A percentile compares a stretch with the other conserved stretches of the same genome.
Evolutionary conservation across 495 filamentous ascomycete species (phyloP).

Genomic region (Penicillium waksmanii): DNA sequence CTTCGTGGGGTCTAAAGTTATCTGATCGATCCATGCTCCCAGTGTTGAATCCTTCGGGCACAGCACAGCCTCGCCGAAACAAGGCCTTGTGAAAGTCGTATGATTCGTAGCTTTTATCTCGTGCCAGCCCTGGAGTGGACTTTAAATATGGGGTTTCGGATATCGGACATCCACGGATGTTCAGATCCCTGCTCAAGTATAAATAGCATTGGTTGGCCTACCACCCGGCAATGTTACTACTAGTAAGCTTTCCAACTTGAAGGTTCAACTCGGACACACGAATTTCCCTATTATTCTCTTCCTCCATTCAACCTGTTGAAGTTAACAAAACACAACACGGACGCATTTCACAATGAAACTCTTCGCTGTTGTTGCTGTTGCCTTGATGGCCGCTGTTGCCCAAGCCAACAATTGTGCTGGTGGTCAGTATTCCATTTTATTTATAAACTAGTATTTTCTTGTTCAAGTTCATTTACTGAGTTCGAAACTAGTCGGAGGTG

Average conservation of each 20-base stretch:
- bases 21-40: background rate
- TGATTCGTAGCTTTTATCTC: too few relatives aligned
- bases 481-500: background rate
- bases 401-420: background rate
- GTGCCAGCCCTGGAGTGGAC: too few relatives aligned
- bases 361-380: background rate
- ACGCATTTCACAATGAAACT: background rate
- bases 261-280: too few relatives aligned
- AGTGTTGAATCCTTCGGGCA: background rate
- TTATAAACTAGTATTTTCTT: too few relatives aligned
- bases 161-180: too few relatives aligned
- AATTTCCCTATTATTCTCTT: background rate
- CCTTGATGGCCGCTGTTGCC: background rate
- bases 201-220: too few relatives aligned
- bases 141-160: too few relatives aligned
- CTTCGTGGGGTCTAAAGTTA: constrained; percentile 1
- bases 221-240: too few relatives aligned
- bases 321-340: background rate
- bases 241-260: too few relatives aligned
- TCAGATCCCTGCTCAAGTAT: too few relatives aligned
- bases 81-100: too few relatives aligned
- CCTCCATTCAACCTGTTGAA: background rate
- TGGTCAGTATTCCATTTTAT: background rate
- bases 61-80: background rate
- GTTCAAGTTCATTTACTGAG: background rate